Evolutionary conservation across 306 rosid genomes (phyloP).

Genomic region (Malus orientalis): DNA sequence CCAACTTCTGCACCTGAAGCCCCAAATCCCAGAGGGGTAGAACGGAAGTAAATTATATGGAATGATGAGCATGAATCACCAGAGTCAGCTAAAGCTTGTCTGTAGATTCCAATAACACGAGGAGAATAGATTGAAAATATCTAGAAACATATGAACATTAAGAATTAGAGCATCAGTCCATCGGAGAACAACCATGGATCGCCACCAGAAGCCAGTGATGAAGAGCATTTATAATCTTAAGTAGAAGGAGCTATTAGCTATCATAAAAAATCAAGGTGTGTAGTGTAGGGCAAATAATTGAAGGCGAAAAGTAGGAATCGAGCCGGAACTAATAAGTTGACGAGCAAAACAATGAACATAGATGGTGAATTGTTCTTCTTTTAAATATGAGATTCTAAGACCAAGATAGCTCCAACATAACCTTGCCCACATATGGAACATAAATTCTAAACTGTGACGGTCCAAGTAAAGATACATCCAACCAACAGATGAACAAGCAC

Average conservation of each 20-base stretch:
- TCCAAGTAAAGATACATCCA: too few relatives aligned
- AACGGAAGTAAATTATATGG: background rate
- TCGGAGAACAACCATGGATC: background rate
- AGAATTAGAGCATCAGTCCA: background rate
- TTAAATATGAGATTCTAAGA: background rate
- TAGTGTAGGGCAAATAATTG: too few relatives aligned
- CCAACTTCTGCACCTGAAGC: background rate
- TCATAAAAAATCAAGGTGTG: too few relatives aligned
- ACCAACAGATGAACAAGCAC: background rate
- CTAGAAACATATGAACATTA: background rate
- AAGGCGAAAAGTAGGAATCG: too few relatives aligned
- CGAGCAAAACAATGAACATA: background rate
- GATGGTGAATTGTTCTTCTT: background rate
- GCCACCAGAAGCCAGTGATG: background rate
- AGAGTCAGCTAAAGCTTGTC: background rate
- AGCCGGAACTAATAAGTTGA: background rate
- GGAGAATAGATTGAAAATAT: background rate
- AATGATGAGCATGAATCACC: background rate
- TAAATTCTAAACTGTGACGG: too few relatives aligned
- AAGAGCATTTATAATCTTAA: background rate
- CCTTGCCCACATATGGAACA: too few relatives aligned
- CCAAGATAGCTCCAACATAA: background rate
- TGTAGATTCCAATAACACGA: background rate
- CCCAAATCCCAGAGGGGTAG: background rate
- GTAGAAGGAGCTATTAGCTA: background rate